Evolutionary conservation across 1,139 yeast species (phyloP).

Genomic region (Candida sojae): DNA sequence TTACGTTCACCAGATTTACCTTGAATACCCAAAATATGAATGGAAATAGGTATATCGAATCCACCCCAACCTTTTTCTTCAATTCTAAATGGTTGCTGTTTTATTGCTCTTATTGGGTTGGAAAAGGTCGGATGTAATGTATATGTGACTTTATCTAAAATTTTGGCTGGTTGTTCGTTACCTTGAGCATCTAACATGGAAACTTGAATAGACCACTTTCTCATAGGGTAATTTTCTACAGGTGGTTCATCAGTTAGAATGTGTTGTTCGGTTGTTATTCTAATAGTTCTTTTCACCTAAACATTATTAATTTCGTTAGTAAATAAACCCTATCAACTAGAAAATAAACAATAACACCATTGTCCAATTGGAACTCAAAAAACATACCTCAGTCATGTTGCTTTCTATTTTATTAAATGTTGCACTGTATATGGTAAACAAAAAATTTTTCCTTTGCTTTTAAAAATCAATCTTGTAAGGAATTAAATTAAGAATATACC

Average conservation of each 20-base stretch:
- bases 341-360: neutral
- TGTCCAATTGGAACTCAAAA: neutral
- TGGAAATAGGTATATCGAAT: constrained; percentile 80
- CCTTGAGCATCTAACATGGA: constrained; percentile 78
- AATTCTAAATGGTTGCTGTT: constrained; percentile 84
- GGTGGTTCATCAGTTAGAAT: constrained; percentile 84
- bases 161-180: constrained; percentile 79
- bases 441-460: no score
- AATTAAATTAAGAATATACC: neutral
- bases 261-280: constrained; percentile 86
- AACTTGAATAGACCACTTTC: constrained; percentile 86
- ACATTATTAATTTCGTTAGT: constrained; percentile 16
- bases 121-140: constrained; percentile 93
- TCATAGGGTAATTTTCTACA: constrained; percentile 92
- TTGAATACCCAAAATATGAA: constrained; percentile 60
- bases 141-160: constrained; percentile 91
- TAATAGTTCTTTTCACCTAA: constrained; percentile 79
- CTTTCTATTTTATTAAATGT: neutral
- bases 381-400: constrained; percentile 16
- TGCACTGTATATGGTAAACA: neutral
- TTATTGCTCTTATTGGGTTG: constrained; percentile 80
- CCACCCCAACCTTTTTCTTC: constrained; percentile 99
- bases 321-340: neutral
- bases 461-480: neutral
- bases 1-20: constrained; percentile 90